A percentile compares a stretch with the other conserved stretches of the same genome.
These are phyloP conservation scores for Entonaema liquescens DNA, from an alignment of 495 filamentous ascomycete species.

Conservation along the genomic window DNA sequence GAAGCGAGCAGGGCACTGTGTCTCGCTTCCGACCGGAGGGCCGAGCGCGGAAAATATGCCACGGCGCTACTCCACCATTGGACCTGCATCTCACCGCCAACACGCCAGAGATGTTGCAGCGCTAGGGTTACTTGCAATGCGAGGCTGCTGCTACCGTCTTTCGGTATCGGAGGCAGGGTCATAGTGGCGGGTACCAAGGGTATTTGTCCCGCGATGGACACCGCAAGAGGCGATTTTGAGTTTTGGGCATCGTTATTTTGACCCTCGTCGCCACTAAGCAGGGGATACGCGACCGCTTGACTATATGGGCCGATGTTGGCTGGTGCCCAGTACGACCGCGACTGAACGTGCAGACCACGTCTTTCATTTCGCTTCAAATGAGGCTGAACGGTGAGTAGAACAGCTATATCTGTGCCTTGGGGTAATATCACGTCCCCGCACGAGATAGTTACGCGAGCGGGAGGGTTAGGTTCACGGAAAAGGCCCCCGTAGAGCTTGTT, in stretches of 20 bases:
- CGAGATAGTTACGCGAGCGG: constrained; percentile 83
- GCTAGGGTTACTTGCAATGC: constrained; percentile 59
- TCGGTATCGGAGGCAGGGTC: constrained; percentile 55
- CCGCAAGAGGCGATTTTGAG: constrained; percentile 34
- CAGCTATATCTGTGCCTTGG: constrained; percentile 61
- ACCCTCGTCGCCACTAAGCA: constrained; percentile 34
- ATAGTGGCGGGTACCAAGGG: constrained; percentile 85
- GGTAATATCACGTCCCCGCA: constrained; percentile 68
- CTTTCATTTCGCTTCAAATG: constrained; percentile 42
- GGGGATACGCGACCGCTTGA: constrained; percentile 76
- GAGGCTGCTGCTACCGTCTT: constrained; percentile 34
- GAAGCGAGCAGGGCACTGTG: constrained; percentile 37
- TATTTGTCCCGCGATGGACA: constrained; percentile 85
- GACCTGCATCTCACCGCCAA: constrained; percentile 76
- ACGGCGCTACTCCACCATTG: constrained; percentile 76
- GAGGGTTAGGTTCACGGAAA: constrained; percentile 80
- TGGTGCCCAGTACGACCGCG: constrained; percentile 94
- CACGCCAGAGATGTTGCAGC: constrained; percentile 89
- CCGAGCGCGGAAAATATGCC: constrained; percentile 67
- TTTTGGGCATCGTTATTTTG: neutral
- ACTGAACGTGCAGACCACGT: constrained; percentile 87
- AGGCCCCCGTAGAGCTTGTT: constrained; percentile 77
- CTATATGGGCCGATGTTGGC: constrained; percentile 98
- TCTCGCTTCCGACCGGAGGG: constrained; percentile 20
- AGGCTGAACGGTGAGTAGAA: constrained; percentile 53